Evolutionary conservation across 2,329 filamentous ascomycete genomes (phyloP).

Genomic region (Volutella citrinella): DNA sequence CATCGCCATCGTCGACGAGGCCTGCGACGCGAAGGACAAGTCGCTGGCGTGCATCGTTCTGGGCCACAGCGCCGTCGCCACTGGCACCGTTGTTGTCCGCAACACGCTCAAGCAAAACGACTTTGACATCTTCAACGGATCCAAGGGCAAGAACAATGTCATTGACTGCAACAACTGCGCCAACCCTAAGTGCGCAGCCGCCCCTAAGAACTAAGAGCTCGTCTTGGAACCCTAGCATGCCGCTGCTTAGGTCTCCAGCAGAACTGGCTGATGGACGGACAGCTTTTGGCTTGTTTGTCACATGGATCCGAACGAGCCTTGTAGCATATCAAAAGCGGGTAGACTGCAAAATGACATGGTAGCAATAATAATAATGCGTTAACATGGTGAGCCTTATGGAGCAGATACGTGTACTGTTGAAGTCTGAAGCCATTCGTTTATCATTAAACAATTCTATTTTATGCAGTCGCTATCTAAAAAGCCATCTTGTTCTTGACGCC

Average conservation of each 20-base stretch:
- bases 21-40: conserved; percentile 2
- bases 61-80: conserved; percentile 15
- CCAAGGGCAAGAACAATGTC: conserved; percentile 20
- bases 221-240: too few relatives aligned
- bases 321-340: too few relatives aligned
- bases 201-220: too few relatives aligned
- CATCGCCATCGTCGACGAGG: conserved; percentile 24
- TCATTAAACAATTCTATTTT: conserved; percentile 1
- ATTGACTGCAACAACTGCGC: conserved; percentile 23
- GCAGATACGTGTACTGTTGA: too few relatives aligned
- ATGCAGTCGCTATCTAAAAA: conserved; percentile 25
- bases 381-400: too few relatives aligned
- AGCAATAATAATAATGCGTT: too few relatives aligned
- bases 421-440: conserved; percentile 2
- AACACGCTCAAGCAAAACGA: conserved; percentile 30
- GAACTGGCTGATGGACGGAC: too few relatives aligned
- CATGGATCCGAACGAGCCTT: too few relatives aligned
- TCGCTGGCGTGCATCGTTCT: conserved; percentile 15
- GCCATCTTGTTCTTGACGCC: conserved; percentile 37
- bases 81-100: conserved; percentile 23
- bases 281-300: too few relatives aligned
- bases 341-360: too few relatives aligned
- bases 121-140: conserved; percentile 19
- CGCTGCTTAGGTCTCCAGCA: too few relatives aligned
- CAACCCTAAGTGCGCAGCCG: too few relatives aligned